Evolutionary conservation across 352 stramenopile genomes (phyloP), one percentile per base, ranked within the genome.

Genomic region (Phytophthora hybrid): DNA sequence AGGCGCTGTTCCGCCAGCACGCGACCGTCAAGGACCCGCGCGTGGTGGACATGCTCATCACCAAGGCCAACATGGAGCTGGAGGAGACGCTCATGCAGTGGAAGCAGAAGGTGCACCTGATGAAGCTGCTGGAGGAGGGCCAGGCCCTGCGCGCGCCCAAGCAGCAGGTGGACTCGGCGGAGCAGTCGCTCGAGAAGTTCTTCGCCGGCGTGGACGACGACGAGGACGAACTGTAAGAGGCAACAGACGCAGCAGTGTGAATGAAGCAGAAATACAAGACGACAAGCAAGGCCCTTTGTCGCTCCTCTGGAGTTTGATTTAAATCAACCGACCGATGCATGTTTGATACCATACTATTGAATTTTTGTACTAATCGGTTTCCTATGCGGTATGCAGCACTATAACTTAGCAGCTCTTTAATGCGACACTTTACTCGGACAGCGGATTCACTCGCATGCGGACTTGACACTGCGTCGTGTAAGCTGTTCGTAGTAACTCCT

Each of bases 11-110:
- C 85, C 90, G 97, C 59, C 88, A 98, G 72, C 94, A 99, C 77
- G 88, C 87, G 46, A 76, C 98, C 67, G 84, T 99, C 29, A 98
- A 99, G 78, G 97, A 99, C 87, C 79, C 83, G 39, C 92, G 96
- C 53, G 91, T 99, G 46, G 79, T 97, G 29, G 93, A 98, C 74
- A 98, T 99, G 92, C 86, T 99, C 67, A 93, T 99, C 65, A 97
- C 95, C 60, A 98, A 99, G 83, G 97, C 97, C 60, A 99, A 99
- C 85, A 99, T 99, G 92, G 95, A 98, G 73, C 80, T 99, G 63
- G 97, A 99, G 83, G 97, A 99, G 78, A 99, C 95, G 53, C 86
- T 99, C 69, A 95, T 96, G 92, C 97, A 99, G 83, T 99, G 98
- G 92, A 99, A 99, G 80, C 97, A 99, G 85, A 99, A 98, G 78